Conservation (phyloP, 208 protist species). For the Crithidia fasciculata region DNA sequence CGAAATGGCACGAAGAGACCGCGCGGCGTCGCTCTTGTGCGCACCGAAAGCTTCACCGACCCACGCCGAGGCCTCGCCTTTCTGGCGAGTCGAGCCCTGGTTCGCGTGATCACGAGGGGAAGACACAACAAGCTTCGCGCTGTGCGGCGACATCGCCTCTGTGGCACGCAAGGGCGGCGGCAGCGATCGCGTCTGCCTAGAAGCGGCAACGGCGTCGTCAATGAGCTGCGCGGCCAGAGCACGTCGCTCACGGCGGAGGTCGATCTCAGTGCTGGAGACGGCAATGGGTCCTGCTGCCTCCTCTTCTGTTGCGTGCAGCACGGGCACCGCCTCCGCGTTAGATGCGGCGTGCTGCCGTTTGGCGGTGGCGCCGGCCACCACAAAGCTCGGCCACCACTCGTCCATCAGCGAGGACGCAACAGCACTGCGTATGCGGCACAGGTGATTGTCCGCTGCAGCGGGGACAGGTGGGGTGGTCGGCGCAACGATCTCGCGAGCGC, state of each 20-base stretch:
- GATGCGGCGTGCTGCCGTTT: too few relatives aligned
- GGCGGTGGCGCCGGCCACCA: background rate
- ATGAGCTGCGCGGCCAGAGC: too few relatives aligned
- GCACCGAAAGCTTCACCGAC: background rate
- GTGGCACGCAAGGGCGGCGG: too few relatives aligned
- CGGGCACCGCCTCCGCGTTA: too few relatives aligned
- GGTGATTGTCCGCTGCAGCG: background rate
- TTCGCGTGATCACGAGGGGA: background rate
- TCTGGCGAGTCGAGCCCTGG: background rate
- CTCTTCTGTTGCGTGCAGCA: too few relatives aligned
- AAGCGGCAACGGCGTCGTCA: too few relatives aligned
- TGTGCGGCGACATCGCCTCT: background rate
- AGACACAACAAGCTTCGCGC: background rate
- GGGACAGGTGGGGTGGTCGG: too few relatives aligned
- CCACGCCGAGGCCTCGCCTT: background rate
- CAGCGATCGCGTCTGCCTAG: too few relatives aligned
- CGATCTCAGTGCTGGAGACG: too few relatives aligned
- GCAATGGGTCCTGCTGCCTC: too few relatives aligned
- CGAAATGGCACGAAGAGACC: too few relatives aligned
- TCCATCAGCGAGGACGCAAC: background rate
- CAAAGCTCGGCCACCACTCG: background rate
- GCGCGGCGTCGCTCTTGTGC: background rate
- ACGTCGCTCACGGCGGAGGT: background rate
- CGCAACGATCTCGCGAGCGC: background rate
- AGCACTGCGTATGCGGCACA: conserved; percentile 1